Percentiles rank a stretch among this genome's conserved stretches.
These are phyloP conservation scores for Fraxinus ornus DNA, from an alignment of 305 asterid species.

Conservation along the genomic window DNA sequence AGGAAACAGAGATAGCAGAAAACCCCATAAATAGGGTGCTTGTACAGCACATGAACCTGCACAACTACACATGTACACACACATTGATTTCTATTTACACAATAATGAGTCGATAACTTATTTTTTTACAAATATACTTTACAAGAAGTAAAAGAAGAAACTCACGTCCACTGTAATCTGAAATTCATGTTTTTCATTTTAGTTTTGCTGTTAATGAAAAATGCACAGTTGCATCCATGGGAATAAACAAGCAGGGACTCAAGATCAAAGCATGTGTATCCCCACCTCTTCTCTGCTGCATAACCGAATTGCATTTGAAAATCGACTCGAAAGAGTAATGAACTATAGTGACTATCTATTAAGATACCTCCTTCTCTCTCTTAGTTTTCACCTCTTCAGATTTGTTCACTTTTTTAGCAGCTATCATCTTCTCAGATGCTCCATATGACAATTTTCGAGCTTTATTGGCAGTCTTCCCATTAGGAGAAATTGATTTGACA, in stretches of 20 bases:
- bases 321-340: neutral
- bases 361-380: slow-evolving; percentile 31
- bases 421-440: slow-evolving; percentile 36
- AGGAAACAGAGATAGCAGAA: slow-evolving; percentile 15
- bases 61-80: neutral
- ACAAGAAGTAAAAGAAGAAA: slow-evolving; percentile 20
- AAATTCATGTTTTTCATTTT: neutral
- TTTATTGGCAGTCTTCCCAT: slow-evolving; percentile 45
- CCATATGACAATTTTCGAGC: slow-evolving; percentile 50
- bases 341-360: neutral
- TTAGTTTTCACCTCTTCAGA: slow-evolving; percentile 36
- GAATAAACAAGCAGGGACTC: slow-evolving; percentile 8
- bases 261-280: neutral
- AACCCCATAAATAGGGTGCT: neutral
- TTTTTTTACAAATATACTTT: slow-evolving; percentile 24
- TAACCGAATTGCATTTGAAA: neutral
- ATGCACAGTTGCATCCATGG: neutral
- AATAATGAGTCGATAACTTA: slow-evolving; percentile 24
- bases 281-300: neutral
- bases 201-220: slow-evolving; percentile 1
- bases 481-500: slow-evolving; percentile 47
- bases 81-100: slow-evolving; percentile 27
- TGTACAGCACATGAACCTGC: slow-evolving; percentile 28
- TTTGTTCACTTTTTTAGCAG: slow-evolving; percentile 39
- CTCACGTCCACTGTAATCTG: slow-evolving; percentile 10